phyloP scores from a whole-genome alignment of 2,329 filamentous ascomycete species.

The Ophiognomonia clavigignenti-juglandacearum region DNA sequence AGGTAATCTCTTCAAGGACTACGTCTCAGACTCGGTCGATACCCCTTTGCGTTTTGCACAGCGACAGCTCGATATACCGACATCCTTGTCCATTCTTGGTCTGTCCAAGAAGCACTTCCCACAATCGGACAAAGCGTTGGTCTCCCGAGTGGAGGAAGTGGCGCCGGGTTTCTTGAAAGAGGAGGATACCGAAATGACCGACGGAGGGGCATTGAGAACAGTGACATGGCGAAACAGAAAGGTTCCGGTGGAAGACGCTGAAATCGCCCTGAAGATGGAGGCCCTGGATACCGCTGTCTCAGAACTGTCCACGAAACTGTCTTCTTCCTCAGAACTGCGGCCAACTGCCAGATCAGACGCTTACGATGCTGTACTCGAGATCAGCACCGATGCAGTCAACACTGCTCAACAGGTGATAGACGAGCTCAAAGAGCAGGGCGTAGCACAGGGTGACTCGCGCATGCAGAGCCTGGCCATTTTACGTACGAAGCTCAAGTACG shows the following conservation, averaged over 20 bases:
- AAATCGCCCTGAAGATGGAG: conserved; percentile 80
- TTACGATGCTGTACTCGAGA: conserved; percentile 85
- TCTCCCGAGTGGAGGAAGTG: conserved; percentile 63
- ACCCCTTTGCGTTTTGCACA: conserved; percentile 92
- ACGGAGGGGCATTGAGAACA: conserved; percentile 57
- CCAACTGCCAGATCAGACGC: conserved; percentile 71
- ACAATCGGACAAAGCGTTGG: conserved; percentile 54
- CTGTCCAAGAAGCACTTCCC: conserved; percentile 80
- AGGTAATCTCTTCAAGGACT: conserved; percentile 78
- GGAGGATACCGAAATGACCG: conserved; percentile 41
- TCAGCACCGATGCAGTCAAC: conserved; percentile 90
- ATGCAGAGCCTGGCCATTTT: conserved; percentile 94
- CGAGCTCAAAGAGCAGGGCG: conserved; percentile 76
- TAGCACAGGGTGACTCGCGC: conserved; percentile 75
- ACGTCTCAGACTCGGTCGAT: conserved; percentile 81
- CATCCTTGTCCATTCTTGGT: conserved; percentile 74
- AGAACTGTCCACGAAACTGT: conserved; percentile 43
- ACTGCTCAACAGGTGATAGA: conserved; percentile 91
- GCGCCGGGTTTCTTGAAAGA: conserved; percentile 62
- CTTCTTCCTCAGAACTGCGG: conserved; percentile 36
- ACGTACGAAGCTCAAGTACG: conserved; percentile 88
- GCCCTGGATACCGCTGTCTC: conserved; percentile 55
- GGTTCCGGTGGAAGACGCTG: conserved; percentile 87
- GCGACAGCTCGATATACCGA: conserved; percentile 83
- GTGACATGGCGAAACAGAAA: conserved; percentile 82